phyloP scores from a whole-genome alignment of 1,284 basidiomycete species.

The Serendipita sp. region DNA sequence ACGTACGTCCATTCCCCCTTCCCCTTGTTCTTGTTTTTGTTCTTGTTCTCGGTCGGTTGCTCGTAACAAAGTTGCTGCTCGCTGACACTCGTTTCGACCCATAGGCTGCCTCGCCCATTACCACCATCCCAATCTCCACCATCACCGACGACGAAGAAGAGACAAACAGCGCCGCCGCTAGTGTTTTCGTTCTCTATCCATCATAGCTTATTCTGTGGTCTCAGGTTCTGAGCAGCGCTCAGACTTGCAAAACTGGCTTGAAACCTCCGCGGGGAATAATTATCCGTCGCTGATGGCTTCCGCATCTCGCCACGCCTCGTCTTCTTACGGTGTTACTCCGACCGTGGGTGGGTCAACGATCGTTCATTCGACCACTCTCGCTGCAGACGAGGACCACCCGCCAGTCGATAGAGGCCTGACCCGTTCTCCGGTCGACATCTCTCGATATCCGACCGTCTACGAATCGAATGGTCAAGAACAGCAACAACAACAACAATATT shows the following conservation, averaged over 20 bases:
- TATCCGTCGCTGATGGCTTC: not conserved
- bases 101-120: too few relatives aligned
- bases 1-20: not conserved
- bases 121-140: too few relatives aligned
- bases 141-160: too few relatives aligned
- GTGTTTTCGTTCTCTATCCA: too few relatives aligned
- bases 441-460: constrained; percentile 4
- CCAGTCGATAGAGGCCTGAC: constrained; percentile 1
- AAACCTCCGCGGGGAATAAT: too few relatives aligned
- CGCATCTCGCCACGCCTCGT: not conserved
- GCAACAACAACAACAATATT: not conserved
- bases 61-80: not conserved
- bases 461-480: not conserved
- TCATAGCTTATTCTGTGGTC: not conserved
- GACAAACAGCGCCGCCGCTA: not conserved
- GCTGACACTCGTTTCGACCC: too few relatives aligned
- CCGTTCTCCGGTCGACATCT: constrained; percentile 4
- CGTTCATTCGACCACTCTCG: not conserved
- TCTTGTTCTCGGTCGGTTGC: not conserved
- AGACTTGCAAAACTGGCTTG: not conserved
- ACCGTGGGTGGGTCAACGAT: constrained; percentile 4
- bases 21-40: not conserved
- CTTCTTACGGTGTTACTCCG: constrained; percentile 4
- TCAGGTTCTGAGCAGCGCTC: not conserved
- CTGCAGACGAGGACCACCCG: constrained; percentile 4